Percentiles rank a stretch among this genome's conserved stretches.
These are phyloP conservation scores for Penicillium sp. DNA, from an alignment of 2,329 filamentous ascomycete genomes.

Conservation along the genomic window DNA sequence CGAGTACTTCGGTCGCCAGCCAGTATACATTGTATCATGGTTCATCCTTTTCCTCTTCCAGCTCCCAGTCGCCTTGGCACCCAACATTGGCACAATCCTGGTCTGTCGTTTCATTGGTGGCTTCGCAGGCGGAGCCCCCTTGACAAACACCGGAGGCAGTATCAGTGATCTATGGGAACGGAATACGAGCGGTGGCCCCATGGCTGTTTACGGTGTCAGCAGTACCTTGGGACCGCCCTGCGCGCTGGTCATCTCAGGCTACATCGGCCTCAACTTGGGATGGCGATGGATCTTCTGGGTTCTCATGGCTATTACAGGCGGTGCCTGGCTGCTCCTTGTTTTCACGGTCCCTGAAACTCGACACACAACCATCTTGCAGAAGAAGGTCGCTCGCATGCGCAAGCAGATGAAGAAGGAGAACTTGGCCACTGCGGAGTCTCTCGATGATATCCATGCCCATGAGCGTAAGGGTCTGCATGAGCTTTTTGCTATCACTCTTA, in stretches of 20 bases:
- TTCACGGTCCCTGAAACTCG: constrained; percentile 55
- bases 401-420: constrained; percentile 45
- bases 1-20: constrained; percentile 38
- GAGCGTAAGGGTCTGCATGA: constrained; percentile 67
- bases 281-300: constrained; percentile 64
- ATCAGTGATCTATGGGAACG: constrained; percentile 35
- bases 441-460: constrained; percentile 35
- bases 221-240: constrained; percentile 38
- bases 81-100: constrained; percentile 31
- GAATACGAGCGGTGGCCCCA: constrained; percentile 31
- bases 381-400: constrained; percentile 54
- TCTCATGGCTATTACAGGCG: constrained; percentile 55
- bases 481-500: constrained; percentile 68
- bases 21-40: constrained; percentile 35
- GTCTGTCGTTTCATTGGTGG: constrained; percentile 32
- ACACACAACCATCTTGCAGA: constrained; percentile 55
- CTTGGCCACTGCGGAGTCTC: constrained; percentile 61
- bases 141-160: constrained; percentile 35
- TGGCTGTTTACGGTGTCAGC: constrained; percentile 38
- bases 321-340: constrained; percentile 51
- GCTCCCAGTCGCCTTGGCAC: constrained; percentile 27
- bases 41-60: constrained; percentile 33
- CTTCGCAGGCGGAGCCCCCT: constrained; percentile 31
- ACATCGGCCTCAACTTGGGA: constrained; percentile 35
- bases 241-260: constrained; percentile 37